Percentiles rank a stretch among this genome's conserved stretches.
These are phyloP conservation scores for Monilinia fructigena DNA, from an alignment of 2,329 filamentous ascomycete species.

Conservation along the genomic window DNA sequence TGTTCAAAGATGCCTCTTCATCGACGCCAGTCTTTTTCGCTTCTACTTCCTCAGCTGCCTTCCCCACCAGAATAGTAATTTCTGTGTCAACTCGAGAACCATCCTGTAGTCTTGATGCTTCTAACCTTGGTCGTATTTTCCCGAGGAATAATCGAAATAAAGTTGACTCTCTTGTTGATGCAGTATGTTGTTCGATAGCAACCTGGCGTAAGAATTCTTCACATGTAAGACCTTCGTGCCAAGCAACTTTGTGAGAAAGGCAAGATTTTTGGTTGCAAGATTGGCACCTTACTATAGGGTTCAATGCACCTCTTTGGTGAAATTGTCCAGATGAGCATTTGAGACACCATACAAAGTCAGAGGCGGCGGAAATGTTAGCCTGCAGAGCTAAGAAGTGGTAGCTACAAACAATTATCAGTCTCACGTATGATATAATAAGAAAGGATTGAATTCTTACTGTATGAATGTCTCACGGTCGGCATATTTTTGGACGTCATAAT, in stretches of 20 bases:
- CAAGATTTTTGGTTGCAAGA: background rate
- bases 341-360: background rate
- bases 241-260: background rate
- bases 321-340: background rate
- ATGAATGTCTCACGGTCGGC: conserved; percentile 11
- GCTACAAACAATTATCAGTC: background rate
- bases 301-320: background rate
- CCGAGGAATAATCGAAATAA: background rate
- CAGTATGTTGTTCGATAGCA: background rate
- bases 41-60: background rate
- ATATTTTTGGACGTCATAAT: conserved; percentile 6
- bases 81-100: background rate
- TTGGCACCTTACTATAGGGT: conserved; percentile 1
- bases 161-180: background rate
- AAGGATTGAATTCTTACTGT: background rate
- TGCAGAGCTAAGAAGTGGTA: background rate
- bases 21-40: background rate
- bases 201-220: conserved; percentile 6
- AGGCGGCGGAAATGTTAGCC: background rate
- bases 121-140: background rate
- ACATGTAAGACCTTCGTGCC: background rate
- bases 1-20: background rate
- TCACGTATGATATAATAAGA: background rate
- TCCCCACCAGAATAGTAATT: background rate
- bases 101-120: background rate